Evolutionary conservation across 805 yeast species (phyloP).

Genomic region (Blastobotrys peoriensis): DNA sequence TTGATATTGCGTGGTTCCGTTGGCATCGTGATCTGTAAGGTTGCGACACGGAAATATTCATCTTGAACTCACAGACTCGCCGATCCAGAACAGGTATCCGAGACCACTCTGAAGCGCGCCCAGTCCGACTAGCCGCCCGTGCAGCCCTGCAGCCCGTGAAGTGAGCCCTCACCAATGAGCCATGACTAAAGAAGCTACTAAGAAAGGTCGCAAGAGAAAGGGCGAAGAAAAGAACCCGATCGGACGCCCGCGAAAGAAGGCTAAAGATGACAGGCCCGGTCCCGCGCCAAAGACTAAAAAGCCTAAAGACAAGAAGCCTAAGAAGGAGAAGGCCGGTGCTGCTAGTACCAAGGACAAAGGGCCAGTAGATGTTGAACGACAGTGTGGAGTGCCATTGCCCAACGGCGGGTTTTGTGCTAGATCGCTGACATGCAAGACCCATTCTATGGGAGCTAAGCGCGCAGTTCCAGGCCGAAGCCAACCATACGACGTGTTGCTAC

Average conservation of each 20-base stretch:
- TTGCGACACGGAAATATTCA: too few species aligned
- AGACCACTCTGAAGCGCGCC: too few species aligned
- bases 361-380: conserved; percentile 82
- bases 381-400: conserved; percentile 86
- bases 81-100: too few species aligned
- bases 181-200: conserved; percentile 4
- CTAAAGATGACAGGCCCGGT: neutral
- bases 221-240: conserved; percentile 7
- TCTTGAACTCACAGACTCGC: too few species aligned
- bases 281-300: conserved; percentile 10
- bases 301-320: conserved; percentile 23
- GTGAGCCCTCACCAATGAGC: too few species aligned
- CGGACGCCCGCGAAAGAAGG: conserved; percentile 6
- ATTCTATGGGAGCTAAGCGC: conserved; percentile 90
- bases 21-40: too few species aligned
- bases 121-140: too few species aligned
- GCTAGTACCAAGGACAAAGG: conserved; percentile 57
- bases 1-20: too few species aligned
- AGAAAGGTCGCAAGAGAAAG: conserved; percentile 20
- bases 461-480: conserved; percentile 85
- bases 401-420: conserved; percentile 87
- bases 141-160: too few species aligned
- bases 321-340: conserved; percentile 9
- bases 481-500: conserved; percentile 73
- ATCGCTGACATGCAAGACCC: conserved; percentile 86